Evolutionary conservation across 129 eudicot genomes (phyloP).

Genomic region (Arctium minus): DNA sequence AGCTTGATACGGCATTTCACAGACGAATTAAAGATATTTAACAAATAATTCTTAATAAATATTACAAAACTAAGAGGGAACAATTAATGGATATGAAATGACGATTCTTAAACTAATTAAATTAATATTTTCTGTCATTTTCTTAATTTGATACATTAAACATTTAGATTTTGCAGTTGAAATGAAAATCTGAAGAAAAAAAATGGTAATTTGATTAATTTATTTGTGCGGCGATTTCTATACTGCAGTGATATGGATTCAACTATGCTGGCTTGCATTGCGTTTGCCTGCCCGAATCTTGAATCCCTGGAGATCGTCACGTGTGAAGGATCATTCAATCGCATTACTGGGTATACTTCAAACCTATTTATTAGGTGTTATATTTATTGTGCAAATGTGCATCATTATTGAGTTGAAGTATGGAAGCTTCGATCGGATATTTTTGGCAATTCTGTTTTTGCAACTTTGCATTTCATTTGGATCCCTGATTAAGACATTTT

Average conservation of each 20-base stretch:
- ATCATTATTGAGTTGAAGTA: neutral
- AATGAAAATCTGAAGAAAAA: neutral
- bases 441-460: neutral
- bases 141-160: neutral
- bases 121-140: neutral
- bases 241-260: slow-evolving; percentile 88
- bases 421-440: neutral
- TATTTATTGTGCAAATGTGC: neutral
- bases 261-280: slow-evolving; percentile 93
- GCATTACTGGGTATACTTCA: slow-evolving; percentile 76
- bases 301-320: slow-evolving; percentile 67
- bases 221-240: slow-evolving; percentile 3
- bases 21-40: neutral
- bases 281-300: slow-evolving; percentile 79
- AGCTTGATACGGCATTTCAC: neutral
- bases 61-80: neutral
- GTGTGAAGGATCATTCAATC: slow-evolving; percentile 53
- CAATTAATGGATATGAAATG: neutral
- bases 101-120: neutral
- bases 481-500: neutral
- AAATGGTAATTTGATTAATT: slow-evolving; percentile 1
- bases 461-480: neutral
- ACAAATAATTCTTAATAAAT: neutral
- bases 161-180: neutral
- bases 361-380: neutral